Base-by-base conservation (phyloP, 805 yeast species). In the Kuraishia capsulata region DNA sequence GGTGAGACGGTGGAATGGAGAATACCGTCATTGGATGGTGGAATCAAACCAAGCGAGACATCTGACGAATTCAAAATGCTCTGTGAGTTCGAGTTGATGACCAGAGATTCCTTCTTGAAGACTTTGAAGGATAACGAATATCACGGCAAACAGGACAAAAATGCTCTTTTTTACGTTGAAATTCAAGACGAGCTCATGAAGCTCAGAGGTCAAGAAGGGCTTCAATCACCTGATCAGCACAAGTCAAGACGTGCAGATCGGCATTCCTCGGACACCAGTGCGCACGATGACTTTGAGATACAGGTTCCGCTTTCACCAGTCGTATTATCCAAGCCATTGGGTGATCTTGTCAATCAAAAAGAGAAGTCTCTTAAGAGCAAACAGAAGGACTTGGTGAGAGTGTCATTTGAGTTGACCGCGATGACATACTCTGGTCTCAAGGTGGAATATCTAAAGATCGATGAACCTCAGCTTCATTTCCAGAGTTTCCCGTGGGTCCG, bases 401-500 rank as follows among this genome's bases (percentile, higher is more conserved):
- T 77, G 30, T 68, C 68, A 37, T 84, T 83, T 49, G 76, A 78
- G 43, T 68, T 84, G 33, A 84, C 84, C 2, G 70, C 77, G 56
- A 57, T 71, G 40, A 67, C 86, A 1, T 72, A 78, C 43, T 76
- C 85, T 32, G 87, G 87, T 0, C 56, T 83, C 28, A 76, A 75
- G 46, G 69, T 83, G 18, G 81, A 74, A 28, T 83, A 77, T 47
- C 54, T 83, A 37, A 76, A 78, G 44, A 80, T 83, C 13, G 73
- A 71, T 19, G 94, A 83, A 48, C 72, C 69, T 4, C 69, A 66
- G 37, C 54, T 81, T 50, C 64, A 71, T 46, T 55, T 54, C 32
- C 64, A 61, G 40, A 72, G 84, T 31, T 82, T 83, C 51, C 89
- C 92, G 0, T 83, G 94, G 94, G 81, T 83, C 1, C 65, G 81